phyloP scores from a whole-genome alignment of 163 green algal genomes.

The Scenedesmus sp. region DNA sequence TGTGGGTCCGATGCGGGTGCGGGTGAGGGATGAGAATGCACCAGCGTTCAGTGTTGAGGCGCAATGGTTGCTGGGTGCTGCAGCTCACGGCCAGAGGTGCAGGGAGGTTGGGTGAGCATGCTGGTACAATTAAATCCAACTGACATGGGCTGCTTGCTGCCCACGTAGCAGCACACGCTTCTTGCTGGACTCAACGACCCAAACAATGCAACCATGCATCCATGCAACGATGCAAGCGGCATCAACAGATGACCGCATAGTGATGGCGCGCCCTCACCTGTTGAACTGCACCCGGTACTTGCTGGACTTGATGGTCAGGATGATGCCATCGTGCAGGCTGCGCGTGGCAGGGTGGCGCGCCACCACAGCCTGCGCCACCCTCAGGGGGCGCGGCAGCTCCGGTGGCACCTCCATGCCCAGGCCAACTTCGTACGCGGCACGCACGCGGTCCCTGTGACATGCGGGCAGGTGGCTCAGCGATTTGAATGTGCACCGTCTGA shows the following conservation, averaged over 20 bases:
- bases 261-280: constrained; percentile 52
- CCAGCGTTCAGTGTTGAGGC: no score
- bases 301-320: constrained; percentile 80
- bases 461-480: no score
- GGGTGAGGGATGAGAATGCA: no score
- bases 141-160: neutral
- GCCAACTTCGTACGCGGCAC: constrained; percentile 70
- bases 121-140: no score
- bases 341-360: constrained; percentile 84
- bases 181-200: constrained; percentile 75
- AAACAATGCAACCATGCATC: constrained; percentile 82
- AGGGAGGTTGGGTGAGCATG: no score
- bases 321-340: constrained; percentile 83
- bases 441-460: constrained; percentile 67
- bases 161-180: constrained; percentile 73
- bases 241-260: neutral
- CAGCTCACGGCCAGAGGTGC: no score
- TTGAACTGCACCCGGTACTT: constrained; percentile 74
- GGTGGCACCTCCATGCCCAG: constrained; percentile 63
- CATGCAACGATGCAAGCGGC: neutral
- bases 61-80: no score
- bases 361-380: constrained; percentile 64
- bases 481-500: no score
- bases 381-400: constrained; percentile 75
- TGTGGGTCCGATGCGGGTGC: no score